phyloP scores from a whole-genome alignment of 768 basidiomycete species.

The Tylopilus cervinicoccineus region DNA sequence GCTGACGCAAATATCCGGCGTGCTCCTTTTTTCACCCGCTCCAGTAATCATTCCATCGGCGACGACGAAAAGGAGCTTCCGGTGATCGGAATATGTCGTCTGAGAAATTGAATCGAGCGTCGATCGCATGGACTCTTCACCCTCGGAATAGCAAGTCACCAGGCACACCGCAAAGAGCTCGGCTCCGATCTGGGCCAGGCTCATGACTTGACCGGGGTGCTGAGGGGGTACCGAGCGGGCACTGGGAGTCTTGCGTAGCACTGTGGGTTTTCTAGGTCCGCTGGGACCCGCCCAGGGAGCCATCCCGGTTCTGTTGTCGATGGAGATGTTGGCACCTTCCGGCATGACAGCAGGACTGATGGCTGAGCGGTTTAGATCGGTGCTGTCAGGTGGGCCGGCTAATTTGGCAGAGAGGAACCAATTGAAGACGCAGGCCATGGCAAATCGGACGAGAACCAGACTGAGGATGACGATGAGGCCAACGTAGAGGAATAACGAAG shows the following conservation, averaged over 20 bases:
- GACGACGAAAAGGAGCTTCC: constrained; percentile 91
- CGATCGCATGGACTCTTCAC: constrained; percentile 84
- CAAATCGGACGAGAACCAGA: constrained; percentile 87
- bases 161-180: constrained; percentile 95
- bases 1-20: constrained; percentile 93
- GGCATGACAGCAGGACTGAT: constrained; percentile 97
- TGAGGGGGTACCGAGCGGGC: constrained; percentile 38
- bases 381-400: constrained; percentile 69
- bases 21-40: constrained; percentile 91
- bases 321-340: constrained; percentile 90
- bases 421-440: constrained; percentile 94
- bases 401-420: constrained; percentile 91
- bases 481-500: constrained; percentile 82
- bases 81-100: constrained; percentile 86
- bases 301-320: constrained; percentile 87
- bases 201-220: constrained; percentile 53
- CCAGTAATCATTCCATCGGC: constrained; percentile 99
- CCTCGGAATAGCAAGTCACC: constrained; percentile 98
- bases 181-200: constrained; percentile 85
- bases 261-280: constrained; percentile 48
- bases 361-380: constrained; percentile 72
- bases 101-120: constrained; percentile 92
- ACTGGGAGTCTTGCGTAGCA: constrained; percentile 35
- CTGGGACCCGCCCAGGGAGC: constrained; percentile 85
- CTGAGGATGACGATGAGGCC: constrained; percentile 89